Evolutionary conservation across 352 stramenopile species (phyloP).

Genomic region (Pythium dissotocum): DNA sequence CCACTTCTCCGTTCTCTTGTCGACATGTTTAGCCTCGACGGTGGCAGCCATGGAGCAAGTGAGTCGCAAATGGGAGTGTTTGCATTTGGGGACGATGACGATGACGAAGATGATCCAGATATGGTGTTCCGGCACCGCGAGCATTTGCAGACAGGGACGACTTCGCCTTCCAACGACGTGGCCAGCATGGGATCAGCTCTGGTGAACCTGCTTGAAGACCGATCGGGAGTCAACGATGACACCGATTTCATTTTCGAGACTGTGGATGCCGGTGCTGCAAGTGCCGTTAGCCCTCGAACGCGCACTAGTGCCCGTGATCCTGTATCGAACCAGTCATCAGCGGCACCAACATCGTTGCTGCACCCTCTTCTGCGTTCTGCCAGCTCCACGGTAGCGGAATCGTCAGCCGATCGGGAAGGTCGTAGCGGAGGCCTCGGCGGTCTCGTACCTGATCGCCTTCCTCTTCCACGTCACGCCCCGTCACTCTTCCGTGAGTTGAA

Average conservation of each 20-base stretch:
- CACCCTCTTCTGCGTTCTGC: constrained; percentile 23
- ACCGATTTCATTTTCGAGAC: constrained; percentile 38
- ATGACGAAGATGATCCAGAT: constrained; percentile 38
- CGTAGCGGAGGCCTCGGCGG: constrained; percentile 5
- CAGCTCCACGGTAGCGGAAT: constrained; percentile 2
- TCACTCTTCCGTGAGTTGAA: constrained; percentile 70
- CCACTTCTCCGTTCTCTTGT: constrained; percentile 28
- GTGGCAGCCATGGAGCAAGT: constrained; percentile 1
- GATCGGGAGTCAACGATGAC: constrained; percentile 2
- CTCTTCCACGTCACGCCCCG: constrained; percentile 65
- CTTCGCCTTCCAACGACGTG: not conserved
- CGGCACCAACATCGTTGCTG: constrained; percentile 7
- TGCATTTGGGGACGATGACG: constrained; percentile 33
- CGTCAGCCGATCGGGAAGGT: constrained; percentile 14
- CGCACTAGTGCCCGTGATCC: not conserved
- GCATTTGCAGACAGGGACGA: not conserved
- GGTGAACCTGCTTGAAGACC: constrained; percentile 23
- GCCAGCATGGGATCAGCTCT: constrained; percentile 17
- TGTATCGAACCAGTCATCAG: not conserved
- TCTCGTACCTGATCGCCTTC: constrained; percentile 39
- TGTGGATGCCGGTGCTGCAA: constrained; percentile 8
- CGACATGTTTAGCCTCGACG: constrained; percentile 34
- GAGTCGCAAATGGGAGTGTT: constrained; percentile 23
- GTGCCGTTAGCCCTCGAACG: not conserved
- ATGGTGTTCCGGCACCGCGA: constrained; percentile 25